Base-by-base conservation (phyloP, 805 yeast genomes). In the Sugiyamaella valdiviana region DNA sequence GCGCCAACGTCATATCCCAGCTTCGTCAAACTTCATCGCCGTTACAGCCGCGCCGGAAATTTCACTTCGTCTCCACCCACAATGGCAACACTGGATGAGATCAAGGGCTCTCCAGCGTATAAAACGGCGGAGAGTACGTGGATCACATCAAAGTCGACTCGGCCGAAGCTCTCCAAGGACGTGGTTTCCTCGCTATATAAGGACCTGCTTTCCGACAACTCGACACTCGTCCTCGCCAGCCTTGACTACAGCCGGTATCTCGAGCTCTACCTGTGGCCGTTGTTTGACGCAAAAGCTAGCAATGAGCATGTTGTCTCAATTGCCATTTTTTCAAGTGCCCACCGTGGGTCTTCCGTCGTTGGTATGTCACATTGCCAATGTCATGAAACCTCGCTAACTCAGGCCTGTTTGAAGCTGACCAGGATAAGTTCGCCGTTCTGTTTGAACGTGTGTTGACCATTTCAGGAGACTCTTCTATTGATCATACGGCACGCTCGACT, bases 241-340 rank as follows among this genome's bases (percentile, higher is more conserved):
- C 44, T 59, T 42, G 57, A 54, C 17, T 42, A 45, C 17, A 16
- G 53, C 37, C 44, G 23, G 22, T 54, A 29, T 23, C 37, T 59
- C 23, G 63, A 59, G 37, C 42, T 22, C 54, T 64, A 67, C 20
- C 59, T 72, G 12, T 76, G 78, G 79, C 64, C 63, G 10, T 53
- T 60, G 38, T 72, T 73, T 49, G 67, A 68, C 43, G 61, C 60
- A 9, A 75, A 73, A 49, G 63, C 67, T 6, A 62, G 74, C 2
- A 58, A 64, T 40, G 67, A 64, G 22, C 78, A 75, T 54, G 59
- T 75, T 3, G 68, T 69, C 35, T 56, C 68, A 42, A 58, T 73
- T 7, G 60, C 64, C 3, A 42, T 63, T 23, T 26, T 64, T 10
- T 14, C 32, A 10, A 26, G 4, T 12, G 14, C 4, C 10, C 32